Percentiles rank a stretch among this genome's conserved stretches.
These are phyloP conservation scores for Fusarium bactridioides DNA, from an alignment of 2,329 filamentous ascomycete species.

Conservation along the genomic window DNA sequence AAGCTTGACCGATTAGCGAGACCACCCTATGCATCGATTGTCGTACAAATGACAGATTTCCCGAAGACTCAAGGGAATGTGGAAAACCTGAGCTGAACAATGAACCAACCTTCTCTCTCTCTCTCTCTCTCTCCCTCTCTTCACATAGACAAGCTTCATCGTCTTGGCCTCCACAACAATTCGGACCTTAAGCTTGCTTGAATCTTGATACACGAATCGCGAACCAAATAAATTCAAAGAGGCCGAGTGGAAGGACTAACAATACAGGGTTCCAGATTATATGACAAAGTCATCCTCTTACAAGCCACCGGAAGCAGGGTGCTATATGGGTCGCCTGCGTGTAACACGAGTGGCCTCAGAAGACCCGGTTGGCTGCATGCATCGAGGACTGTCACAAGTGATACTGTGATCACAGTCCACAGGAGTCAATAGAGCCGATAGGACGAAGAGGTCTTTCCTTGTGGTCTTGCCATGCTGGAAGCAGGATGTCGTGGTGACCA, in stretches of 20 bases:
- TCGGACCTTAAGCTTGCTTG: not conserved
- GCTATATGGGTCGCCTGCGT: constrained; percentile 12
- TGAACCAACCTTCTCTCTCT: not conserved
- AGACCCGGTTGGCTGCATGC: constrained; percentile 7
- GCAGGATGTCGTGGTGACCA: not conserved
- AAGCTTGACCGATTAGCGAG: not conserved
- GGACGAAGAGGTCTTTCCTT: not conserved
- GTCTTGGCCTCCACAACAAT: not conserved
- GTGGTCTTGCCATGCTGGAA: not conserved
- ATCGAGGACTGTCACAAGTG: not conserved
- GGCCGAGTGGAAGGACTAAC: not conserved
- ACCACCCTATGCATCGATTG: not conserved
- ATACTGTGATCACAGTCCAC: not conserved
- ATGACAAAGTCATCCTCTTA: not conserved
- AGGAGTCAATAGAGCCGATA: not conserved
- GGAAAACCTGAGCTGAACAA: not conserved
- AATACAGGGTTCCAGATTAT: not conserved
- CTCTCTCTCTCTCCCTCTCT: not conserved
- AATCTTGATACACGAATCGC: not conserved
- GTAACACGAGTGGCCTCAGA: not conserved
- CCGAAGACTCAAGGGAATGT: not conserved
- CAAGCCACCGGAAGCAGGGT: constrained; percentile 2
- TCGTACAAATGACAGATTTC: not conserved
- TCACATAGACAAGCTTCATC: not conserved
- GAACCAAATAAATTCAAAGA: not conserved